Evolutionary conservation across 352 stramenopile species (phyloP).

Genomic region (Phytophthora aleatoria): DNA sequence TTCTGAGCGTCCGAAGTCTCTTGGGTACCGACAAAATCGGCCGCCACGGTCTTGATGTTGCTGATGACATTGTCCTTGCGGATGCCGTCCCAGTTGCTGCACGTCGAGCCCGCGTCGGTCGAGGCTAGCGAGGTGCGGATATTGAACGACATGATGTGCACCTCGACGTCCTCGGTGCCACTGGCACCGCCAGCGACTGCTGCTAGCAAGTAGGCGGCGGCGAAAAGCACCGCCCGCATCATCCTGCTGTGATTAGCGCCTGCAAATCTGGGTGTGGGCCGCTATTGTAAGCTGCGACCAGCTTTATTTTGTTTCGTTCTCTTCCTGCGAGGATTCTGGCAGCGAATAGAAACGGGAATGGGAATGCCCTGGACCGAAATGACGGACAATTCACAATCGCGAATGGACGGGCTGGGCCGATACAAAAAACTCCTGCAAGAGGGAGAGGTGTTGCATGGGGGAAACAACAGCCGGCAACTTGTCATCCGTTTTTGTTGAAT

Average conservation of each 20-base stretch:
- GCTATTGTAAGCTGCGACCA: background rate
- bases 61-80: slow-evolving; percentile 66
- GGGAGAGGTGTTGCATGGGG: slow-evolving; percentile 26
- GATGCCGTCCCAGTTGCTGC: slow-evolving; percentile 68
- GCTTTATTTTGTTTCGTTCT: slow-evolving; percentile 10
- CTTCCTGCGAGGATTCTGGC: slow-evolving; percentile 9
- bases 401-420: slow-evolving; percentile 23
- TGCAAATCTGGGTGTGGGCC: slow-evolving; percentile 16
- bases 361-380: slow-evolving; percentile 11
- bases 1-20: slow-evolving; percentile 81
- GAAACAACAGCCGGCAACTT: slow-evolving; percentile 20
- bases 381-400: slow-evolving; percentile 26
- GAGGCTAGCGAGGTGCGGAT: slow-evolving; percentile 70
- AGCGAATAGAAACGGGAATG: slow-evolving; percentile 29
- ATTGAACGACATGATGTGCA: slow-evolving; percentile 83
- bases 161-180: slow-evolving; percentile 42
- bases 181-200: slow-evolving; percentile 8
- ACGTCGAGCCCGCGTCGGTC: slow-evolving; percentile 42
- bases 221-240: slow-evolving; percentile 28
- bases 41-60: slow-evolving; percentile 53
- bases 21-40: slow-evolving; percentile 83
- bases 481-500: slow-evolving; percentile 31
- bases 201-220: slow-evolving; percentile 24
- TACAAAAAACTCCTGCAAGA: slow-evolving; percentile 28
- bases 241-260: slow-evolving; percentile 9